These are phyloP conservation scores for Clarireedia homoeocarpa DNA, from an alignment of 2,329 filamentous ascomycete species.

Conservation along the genomic window DNA sequence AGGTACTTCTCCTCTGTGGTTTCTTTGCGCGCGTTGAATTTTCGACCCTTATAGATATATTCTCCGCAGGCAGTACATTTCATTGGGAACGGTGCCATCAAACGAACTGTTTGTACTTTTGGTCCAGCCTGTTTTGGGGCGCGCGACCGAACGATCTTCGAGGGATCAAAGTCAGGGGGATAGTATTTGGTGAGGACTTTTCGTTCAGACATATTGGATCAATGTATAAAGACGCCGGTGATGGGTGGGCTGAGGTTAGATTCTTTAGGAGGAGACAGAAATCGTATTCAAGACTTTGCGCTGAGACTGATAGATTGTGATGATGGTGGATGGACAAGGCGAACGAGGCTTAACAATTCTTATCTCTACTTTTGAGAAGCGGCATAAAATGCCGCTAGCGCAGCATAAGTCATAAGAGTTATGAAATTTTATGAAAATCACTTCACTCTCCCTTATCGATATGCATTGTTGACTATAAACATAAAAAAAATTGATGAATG, in stretches of 20 bases:
- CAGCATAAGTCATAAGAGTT: not conserved
- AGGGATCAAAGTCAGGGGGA: constrained; percentile 81
- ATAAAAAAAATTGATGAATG: not conserved
- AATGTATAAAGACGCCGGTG: not conserved
- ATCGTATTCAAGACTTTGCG: too few species aligned
- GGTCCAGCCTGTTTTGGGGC: constrained; percentile 66
- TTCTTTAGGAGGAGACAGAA: too few species aligned
- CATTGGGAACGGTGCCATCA: constrained; percentile 86
- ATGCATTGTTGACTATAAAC: not conserved
- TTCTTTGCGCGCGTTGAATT: constrained; percentile 94
- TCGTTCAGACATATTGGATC: constrained; percentile 65
- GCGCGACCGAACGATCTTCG: constrained; percentile 62
- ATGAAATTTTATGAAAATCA: not conserved
- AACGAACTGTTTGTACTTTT: constrained; percentile 74
- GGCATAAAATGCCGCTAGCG: not conserved
- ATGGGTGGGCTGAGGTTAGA: not conserved
- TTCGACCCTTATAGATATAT: constrained; percentile 87
- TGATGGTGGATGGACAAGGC: not conserved
- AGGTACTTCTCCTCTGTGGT: constrained; percentile 88
- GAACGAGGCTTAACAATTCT: not conserved
- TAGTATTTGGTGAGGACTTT: constrained; percentile 66
- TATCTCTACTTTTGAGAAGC: too few species aligned
- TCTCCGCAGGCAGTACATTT: constrained; percentile 62
- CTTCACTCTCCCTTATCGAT: not conserved
- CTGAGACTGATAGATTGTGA: not conserved